Evolutionary conservation across 1,139 yeast species (phyloP).

Genomic region (Diutina pseudorugosa): DNA sequence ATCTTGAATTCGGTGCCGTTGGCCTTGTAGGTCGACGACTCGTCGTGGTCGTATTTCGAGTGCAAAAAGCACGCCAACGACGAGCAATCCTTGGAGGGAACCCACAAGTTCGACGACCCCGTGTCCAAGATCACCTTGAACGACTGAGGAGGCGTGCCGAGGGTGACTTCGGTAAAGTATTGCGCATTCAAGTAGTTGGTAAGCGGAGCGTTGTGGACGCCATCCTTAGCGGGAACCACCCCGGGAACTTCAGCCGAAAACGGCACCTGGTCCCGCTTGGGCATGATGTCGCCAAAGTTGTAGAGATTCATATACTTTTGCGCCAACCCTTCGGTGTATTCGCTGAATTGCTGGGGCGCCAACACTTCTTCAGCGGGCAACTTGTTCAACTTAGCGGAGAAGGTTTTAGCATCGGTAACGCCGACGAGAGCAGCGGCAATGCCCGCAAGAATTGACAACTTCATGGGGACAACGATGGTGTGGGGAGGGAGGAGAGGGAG

Average conservation of each 20-base stretch:
- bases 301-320: slow-evolving; percentile 46
- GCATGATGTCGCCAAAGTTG: not conserved
- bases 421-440: slow-evolving; percentile 38
- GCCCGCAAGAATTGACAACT: slow-evolving; percentile 14
- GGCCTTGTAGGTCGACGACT: slow-evolving; percentile 68
- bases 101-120: slow-evolving; percentile 95
- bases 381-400: slow-evolving; percentile 51
- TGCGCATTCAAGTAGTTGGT: slow-evolving; percentile 92
- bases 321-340: slow-evolving; percentile 61
- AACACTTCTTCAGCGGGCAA: slow-evolving; percentile 50
- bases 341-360: slow-evolving; percentile 44
- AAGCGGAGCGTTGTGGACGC: slow-evolving; percentile 50
- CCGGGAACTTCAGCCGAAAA: slow-evolving; percentile 6
- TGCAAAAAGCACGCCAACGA: slow-evolving; percentile 94
- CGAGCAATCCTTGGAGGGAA: slow-evolving; percentile 78
- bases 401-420: slow-evolving; percentile 45
- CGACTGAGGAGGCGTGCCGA: slow-evolving; percentile 88
- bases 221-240: not conserved
- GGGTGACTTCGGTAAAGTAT: slow-evolving; percentile 76
- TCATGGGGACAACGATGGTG: slow-evolving; percentile 6
- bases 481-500: slow-evolving; percentile 2
- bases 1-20: slow-evolving; percentile 81
- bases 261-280: slow-evolving; percentile 24
- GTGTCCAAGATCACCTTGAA: slow-evolving; percentile 91
- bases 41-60: slow-evolving; percentile 72